Evolutionary conservation across 306 rosid genomes (phyloP).

Genomic region (Vicia faba): DNA sequence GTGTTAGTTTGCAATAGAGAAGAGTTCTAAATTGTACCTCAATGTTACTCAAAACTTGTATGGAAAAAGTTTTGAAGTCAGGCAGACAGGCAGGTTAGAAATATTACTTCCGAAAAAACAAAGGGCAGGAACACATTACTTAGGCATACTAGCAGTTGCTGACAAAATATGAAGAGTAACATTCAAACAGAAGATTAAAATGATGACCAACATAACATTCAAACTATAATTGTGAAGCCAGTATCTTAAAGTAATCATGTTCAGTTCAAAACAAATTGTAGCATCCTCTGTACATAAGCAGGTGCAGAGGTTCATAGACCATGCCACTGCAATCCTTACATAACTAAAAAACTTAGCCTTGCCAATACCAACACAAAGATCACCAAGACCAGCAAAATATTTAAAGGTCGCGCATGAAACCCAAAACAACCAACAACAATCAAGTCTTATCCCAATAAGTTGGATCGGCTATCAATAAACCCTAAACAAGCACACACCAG

Average conservation of each 20-base stretch:
- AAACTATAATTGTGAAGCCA: neutral
- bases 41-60: neutral
- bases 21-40: neutral
- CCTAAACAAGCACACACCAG: too few species aligned
- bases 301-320: neutral
- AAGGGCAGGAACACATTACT: slow-evolving; percentile 1
- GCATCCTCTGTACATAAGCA: neutral
- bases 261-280: slow-evolving; percentile 22
- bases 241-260: neutral
- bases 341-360: neutral
- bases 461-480: too few species aligned
- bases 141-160: neutral
- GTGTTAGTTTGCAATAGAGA: slow-evolving; percentile 5
- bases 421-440: neutral
- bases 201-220: neutral
- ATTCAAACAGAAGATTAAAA: slow-evolving; percentile 6
- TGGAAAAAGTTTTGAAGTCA: slow-evolving; percentile 1
- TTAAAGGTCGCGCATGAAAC: neutral
- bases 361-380: slow-evolving; percentile 12
- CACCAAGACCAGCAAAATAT: neutral
- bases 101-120: slow-evolving; percentile 18
- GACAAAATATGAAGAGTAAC: neutral
- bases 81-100: neutral
- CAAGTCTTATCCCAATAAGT: too few species aligned
- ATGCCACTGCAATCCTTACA: neutral